Evolutionary conservation across 2,329 filamentous ascomycete species (phyloP).

Genomic region (Pyrenophora seminiperda): DNA sequence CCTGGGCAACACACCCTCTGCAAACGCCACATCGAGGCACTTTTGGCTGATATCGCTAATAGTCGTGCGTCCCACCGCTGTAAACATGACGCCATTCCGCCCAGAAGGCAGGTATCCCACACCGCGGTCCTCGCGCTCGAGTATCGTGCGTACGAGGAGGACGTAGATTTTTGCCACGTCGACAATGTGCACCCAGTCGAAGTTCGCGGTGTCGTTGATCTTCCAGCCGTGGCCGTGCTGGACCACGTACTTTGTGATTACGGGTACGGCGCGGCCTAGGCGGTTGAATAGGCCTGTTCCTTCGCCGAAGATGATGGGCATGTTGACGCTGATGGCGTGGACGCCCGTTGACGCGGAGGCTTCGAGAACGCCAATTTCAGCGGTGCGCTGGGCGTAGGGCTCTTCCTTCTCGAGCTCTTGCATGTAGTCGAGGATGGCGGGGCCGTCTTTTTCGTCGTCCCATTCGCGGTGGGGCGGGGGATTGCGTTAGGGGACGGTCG

Average conservation of each 20-base stretch:
- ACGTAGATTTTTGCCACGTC: constrained; percentile 25
- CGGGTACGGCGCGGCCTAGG: constrained; percentile 18
- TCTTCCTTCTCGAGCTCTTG: constrained; percentile 8
- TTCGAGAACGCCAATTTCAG: constrained; percentile 19
- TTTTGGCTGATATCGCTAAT: constrained; percentile 20
- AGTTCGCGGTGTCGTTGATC: constrained; percentile 24
- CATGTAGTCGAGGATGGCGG: constrained; percentile 18
- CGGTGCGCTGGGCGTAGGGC: constrained; percentile 20
- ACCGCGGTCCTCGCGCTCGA: constrained; percentile 21
- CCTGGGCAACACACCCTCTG: constrained; percentile 15
- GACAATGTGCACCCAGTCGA: constrained; percentile 25
- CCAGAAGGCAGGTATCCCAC: constrained; percentile 21
- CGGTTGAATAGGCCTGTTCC: constrained; percentile 23
- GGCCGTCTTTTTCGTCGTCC: constrained; percentile 18
- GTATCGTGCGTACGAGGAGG: constrained; percentile 18
- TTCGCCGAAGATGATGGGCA: constrained; percentile 24
- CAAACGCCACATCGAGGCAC: constrained; percentile 23
- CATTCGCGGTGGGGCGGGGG: constrained; percentile 14
- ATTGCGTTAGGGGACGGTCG: constrained; percentile 13
- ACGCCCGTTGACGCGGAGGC: constrained; percentile 14
- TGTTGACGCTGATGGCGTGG: constrained; percentile 21
- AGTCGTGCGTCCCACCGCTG: constrained; percentile 16
- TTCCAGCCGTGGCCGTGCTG: constrained; percentile 26
- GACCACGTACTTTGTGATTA: constrained; percentile 18
- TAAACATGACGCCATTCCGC: constrained; percentile 19